Evolutionary conservation across 371 early-diverging fungal genomes (phyloP).

Genomic region (Capillidium rhysosporum): DNA sequence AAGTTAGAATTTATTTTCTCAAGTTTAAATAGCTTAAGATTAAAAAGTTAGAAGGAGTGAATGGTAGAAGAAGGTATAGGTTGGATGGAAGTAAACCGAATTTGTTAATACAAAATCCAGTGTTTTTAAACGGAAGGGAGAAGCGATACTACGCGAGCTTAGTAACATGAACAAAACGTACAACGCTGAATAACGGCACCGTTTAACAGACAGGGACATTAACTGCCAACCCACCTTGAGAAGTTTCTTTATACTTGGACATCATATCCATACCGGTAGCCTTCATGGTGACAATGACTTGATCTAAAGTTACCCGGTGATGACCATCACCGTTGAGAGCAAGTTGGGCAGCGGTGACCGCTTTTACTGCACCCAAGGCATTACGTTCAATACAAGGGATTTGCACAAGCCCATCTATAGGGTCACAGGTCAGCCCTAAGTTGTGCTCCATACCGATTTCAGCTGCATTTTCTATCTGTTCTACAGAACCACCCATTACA

Average conservation of each 20-base stretch:
- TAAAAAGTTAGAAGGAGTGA: no score
- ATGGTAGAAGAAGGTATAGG: no score
- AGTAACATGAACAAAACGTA: no score
- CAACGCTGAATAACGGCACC: no score
- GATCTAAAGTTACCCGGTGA: slow-evolving; percentile 67
- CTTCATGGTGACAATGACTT: slow-evolving; percentile 94
- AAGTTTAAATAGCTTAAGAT: no score
- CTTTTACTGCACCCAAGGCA: slow-evolving; percentile 86
- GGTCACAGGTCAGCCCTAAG: slow-evolving; percentile 85
- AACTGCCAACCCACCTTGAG: slow-evolving; percentile 79
- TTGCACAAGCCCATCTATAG: slow-evolving; percentile 78
- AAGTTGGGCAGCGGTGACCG: slow-evolving; percentile 84
- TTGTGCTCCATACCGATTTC: slow-evolving; percentile 96
- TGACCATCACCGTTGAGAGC: slow-evolving; percentile 79
- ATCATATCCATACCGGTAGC: slow-evolving; percentile 87
- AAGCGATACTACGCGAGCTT: no score
- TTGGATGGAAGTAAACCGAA: no score
- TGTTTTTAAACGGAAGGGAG: no score
- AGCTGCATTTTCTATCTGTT: slow-evolving; percentile 87
- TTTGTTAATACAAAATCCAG: no score
- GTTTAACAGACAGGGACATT: slow-evolving; percentile 75
- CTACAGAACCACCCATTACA: slow-evolving; percentile 81
- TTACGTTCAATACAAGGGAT: slow-evolving; percentile 96
- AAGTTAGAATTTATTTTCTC: no score
- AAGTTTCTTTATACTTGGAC: slow-evolving; percentile 91